These are phyloP conservation scores for Keithomyces neogunnii DNA, from an alignment of 2,329 filamentous ascomycete genomes.

Conservation along the genomic window DNA sequence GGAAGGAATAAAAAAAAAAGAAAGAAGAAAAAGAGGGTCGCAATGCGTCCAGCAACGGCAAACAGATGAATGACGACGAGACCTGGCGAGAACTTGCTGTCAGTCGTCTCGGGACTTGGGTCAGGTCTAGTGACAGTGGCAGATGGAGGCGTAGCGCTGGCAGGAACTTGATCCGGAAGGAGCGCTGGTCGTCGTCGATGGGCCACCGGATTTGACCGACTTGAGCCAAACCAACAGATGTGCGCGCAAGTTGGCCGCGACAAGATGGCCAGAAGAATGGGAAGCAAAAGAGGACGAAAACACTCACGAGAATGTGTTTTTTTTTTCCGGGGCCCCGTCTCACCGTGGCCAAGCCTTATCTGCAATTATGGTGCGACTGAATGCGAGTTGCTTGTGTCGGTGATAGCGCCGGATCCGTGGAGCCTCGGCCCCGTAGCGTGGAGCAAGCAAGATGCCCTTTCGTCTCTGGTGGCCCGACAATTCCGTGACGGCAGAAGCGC, in stretches of 20 bases:
- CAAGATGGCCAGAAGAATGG: neutral
- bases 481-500: too few relatives aligned
- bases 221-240: too few relatives aligned
- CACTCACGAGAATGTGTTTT: neutral
- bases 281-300: neutral
- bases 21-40: neutral
- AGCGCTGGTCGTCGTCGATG: neutral
- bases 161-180: neutral
- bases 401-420: too few relatives aligned
- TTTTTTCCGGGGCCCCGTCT: neutral
- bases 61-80: too few relatives aligned
- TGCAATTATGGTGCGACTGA: neutral
- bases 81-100: too few relatives aligned
- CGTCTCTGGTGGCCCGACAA: too few relatives aligned
- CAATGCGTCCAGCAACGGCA: too few relatives aligned
- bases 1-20: neutral
- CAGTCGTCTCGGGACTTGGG: too few relatives aligned
- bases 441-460: too few relatives aligned
- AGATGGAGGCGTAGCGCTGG: neutral
- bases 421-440: too few relatives aligned
- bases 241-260: neutral
- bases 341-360: neutral
- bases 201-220: neutral
- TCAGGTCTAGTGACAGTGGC: neutral
- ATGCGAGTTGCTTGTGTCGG: too few relatives aligned